phyloP scores from a whole-genome alignment of 306 rosid species.

The Oemleria cerasiformis region DNA sequence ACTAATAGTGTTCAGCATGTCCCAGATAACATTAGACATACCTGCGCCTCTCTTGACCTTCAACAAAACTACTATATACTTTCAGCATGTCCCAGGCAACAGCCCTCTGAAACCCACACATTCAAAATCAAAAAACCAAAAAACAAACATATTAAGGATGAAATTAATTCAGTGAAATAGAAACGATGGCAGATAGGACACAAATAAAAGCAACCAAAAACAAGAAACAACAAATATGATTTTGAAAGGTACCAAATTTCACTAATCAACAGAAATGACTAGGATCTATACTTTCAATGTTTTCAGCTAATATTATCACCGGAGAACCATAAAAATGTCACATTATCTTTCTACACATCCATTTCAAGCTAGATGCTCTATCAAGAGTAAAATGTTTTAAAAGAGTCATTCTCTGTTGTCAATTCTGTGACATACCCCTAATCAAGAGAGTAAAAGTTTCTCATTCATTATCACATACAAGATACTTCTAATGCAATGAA shows the following conservation, averaged over 20 bases:
- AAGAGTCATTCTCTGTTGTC: conserved; percentile 1
- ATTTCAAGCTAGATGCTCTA: not conserved
- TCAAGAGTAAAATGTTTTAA: not conserved
- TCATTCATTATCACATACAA: not conserved
- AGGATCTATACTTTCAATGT: not conserved
- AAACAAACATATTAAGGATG: not conserved
- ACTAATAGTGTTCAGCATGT: not conserved
- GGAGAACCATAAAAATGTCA: not conserved
- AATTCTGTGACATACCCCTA: not conserved
- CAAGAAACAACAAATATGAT: not conserved
- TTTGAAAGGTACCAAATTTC: not conserved
- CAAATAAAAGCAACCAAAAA: not conserved
- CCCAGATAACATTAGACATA: conserved; percentile 21
- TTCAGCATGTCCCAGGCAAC: conserved; percentile 97
- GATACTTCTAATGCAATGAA: not conserved
- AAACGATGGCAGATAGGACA: not conserved
- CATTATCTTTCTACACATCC: not conserved
- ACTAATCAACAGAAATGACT: not conserved
- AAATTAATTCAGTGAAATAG: conserved; percentile 20
- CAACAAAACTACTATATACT: conserved; percentile 69
- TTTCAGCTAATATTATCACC: not conserved
- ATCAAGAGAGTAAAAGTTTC: not conserved
- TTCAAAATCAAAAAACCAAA: not conserved
- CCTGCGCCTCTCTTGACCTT: conserved; percentile 92
- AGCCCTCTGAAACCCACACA: conserved; percentile 57